phyloP scores from a whole-genome alignment of 805 yeast genomes.

The Peterozyma toletana region DNA sequence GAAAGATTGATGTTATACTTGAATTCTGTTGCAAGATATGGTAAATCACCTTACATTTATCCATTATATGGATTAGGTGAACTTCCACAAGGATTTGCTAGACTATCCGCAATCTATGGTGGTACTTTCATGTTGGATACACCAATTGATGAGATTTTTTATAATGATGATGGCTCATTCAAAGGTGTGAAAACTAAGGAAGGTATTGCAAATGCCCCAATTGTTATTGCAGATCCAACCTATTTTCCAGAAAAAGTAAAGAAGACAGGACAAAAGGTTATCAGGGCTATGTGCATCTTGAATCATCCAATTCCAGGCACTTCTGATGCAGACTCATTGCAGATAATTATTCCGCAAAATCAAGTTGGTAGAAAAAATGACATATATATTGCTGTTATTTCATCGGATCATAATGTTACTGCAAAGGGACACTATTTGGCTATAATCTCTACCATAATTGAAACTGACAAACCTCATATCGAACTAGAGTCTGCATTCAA shows the following conservation, averaged over 20 bases:
- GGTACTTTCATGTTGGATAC: constrained; percentile 98
- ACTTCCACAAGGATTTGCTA: constrained; percentile 97
- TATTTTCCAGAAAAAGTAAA: constrained; percentile 83
- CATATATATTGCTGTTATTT: constrained; percentile 86
- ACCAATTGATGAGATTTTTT: constrained; percentile 84
- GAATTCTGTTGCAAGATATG: constrained; percentile 88
- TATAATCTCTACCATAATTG: constrained; percentile 88
- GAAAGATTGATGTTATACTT: constrained; percentile 82
- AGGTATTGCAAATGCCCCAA: constrained; percentile 85
- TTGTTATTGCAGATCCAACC: constrained; percentile 96
- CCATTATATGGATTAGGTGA: constrained; percentile 97
- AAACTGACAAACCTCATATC: constrained; percentile 85
- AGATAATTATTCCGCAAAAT: constrained; percentile 93
- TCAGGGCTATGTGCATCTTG: constrained; percentile 81
- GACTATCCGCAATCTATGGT: constrained; percentile 94
- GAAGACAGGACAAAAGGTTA: constrained; percentile 66
- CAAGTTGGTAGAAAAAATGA: constrained; percentile 91
- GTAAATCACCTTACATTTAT: constrained; percentile 93
- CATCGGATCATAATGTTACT: constrained; percentile 84
- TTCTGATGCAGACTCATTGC: constrained; percentile 78
- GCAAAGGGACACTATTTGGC: constrained; percentile 88
- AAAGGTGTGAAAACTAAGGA: constrained; percentile 86
- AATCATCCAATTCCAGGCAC: constrained; percentile 87
- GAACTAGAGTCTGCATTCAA: constrained; percentile 94
- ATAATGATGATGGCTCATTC: constrained; percentile 64